These are phyloP conservation scores for Phoenix dactylifera DNA, from an alignment of 176 grass and related monocot species.

Conservation along the genomic window DNA sequence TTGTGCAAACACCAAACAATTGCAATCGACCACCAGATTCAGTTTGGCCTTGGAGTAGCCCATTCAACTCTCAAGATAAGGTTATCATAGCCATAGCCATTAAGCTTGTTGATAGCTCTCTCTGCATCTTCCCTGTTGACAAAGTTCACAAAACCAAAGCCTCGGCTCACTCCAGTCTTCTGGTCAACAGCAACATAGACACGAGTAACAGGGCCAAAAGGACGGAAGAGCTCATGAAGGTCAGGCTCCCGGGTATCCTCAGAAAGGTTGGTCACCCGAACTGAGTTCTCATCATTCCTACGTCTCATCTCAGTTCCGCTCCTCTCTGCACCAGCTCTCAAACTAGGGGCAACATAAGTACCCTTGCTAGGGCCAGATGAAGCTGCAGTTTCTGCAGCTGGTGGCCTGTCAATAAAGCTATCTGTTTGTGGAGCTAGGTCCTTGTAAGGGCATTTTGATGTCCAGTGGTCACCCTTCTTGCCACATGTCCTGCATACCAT, in stretches of 20 bases:
- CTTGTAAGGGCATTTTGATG: conserved; percentile 76
- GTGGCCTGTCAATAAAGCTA: conserved; percentile 28
- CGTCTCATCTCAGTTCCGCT: conserved; percentile 46
- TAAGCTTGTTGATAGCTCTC: conserved; percentile 81
- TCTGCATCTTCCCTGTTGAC: conserved; percentile 71
- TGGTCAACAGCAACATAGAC: conserved; percentile 75
- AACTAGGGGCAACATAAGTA: conserved; percentile 74
- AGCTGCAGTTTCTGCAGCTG: conserved; percentile 19
- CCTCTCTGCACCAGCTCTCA: conserved; percentile 51
- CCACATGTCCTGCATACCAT: conserved; percentile 79
- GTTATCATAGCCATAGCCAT: conserved; percentile 89
- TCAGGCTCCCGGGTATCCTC: conserved; percentile 73
- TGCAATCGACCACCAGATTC: background rate
- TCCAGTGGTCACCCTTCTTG: conserved; percentile 87
- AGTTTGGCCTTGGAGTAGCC: conserved; percentile 78
- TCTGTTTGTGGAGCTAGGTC: conserved; percentile 39
- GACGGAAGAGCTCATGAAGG: conserved; percentile 53
- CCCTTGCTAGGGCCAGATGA: conserved; percentile 32
- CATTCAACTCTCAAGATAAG: conserved; percentile 76
- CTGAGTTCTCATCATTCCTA: conserved; percentile 59
- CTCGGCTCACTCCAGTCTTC: conserved; percentile 61
- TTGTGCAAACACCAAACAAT: too few relatives aligned
- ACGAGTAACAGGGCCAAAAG: conserved; percentile 68
- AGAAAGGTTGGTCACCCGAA: conserved; percentile 78
- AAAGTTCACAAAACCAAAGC: conserved; percentile 71